These are phyloP conservation scores for Ploettnerulaceae sp. DNA, from an alignment of 2,329 filamentous ascomycete species.

Conservation along the genomic window DNA sequence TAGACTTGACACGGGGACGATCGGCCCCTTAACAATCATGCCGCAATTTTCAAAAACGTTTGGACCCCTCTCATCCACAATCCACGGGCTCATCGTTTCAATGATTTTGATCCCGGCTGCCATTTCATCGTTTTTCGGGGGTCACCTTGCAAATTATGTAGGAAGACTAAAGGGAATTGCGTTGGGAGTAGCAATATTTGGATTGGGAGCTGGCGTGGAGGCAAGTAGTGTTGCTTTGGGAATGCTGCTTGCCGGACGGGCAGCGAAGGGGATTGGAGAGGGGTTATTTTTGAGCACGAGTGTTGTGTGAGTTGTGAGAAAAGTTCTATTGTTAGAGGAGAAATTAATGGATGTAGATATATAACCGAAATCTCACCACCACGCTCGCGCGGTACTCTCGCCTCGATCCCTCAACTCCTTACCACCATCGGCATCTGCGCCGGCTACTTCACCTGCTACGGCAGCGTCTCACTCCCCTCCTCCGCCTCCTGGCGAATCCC, in stretches of 20 bases:
- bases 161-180: conserved; percentile 47
- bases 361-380: conserved; percentile 57
- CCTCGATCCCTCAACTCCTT: conserved; percentile 49
- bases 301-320: conserved; percentile 39
- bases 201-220: conserved; percentile 48
- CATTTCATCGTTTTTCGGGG: conserved; percentile 52
- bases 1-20: conserved; percentile 44
- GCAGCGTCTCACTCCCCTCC: conserved; percentile 42
- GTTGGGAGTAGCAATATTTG: conserved; percentile 48
- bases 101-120: conserved; percentile 54
- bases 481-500: conserved; percentile 53
- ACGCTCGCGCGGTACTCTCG: conserved; percentile 44
- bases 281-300: conserved; percentile 54
- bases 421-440: conserved; percentile 45
- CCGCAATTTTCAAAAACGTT: conserved; percentile 40
- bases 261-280: conserved; percentile 53
- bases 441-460: conserved; percentile 59
- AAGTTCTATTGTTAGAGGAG: too few relatives aligned
- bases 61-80: conserved; percentile 45
- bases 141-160: conserved; percentile 47
- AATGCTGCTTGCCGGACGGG: conserved; percentile 51
- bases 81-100: conserved; percentile 56
- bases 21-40: conserved; percentile 50
- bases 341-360: conserved; percentile 37
- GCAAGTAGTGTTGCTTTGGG: conserved; percentile 42